A percentile compares a stretch with the other conserved stretches of the same genome.
Conservation (phyloP, 306 rosid genomes). For the Ormosia semicastrata region DNA sequence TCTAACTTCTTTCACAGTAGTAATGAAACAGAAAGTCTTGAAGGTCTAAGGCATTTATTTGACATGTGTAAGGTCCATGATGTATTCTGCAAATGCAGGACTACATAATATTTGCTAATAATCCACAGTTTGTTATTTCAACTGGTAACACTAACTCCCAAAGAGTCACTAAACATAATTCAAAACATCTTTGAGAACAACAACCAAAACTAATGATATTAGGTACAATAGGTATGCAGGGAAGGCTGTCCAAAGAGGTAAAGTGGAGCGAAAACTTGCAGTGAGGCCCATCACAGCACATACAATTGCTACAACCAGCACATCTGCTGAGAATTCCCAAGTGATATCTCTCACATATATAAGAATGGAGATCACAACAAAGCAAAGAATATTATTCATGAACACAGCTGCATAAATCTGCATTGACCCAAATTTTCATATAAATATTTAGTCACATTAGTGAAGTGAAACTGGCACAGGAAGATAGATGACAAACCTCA, state of each 20-base stretch:
- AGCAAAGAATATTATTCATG: conserved; percentile 66
- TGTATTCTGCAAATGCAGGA: too few species aligned
- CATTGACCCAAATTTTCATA: conserved; percentile 18
- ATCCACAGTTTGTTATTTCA: too few species aligned
- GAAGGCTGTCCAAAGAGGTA: conserved; percentile 58
- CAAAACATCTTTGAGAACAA: conserved; percentile 28
- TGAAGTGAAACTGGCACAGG: not conserved
- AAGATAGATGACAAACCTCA: conserved; percentile 45
- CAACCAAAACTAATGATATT: conserved; percentile 44
- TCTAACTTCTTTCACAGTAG: too few species aligned
- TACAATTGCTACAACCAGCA: conserved; percentile 53
- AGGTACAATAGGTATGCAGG: conserved; percentile 50
- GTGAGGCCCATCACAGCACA: conserved; percentile 48
- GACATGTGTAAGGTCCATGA: too few species aligned
- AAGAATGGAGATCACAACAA: conserved; percentile 52
- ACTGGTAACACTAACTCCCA: too few species aligned
- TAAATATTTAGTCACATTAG: not conserved
- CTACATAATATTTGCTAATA: too few species aligned
- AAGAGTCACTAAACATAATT: too few species aligned
- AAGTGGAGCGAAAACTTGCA: conserved; percentile 37
- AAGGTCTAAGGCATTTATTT: too few species aligned
- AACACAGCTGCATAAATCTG: conserved; percentile 73
- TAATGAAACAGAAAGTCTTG: too few species aligned
- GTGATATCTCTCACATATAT: conserved; percentile 49
- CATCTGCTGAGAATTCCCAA: conserved; percentile 69